These are phyloP conservation scores for Rhynchospora tenuis DNA, from an alignment of 176 grass and related monocot species.

Conservation along the genomic window DNA sequence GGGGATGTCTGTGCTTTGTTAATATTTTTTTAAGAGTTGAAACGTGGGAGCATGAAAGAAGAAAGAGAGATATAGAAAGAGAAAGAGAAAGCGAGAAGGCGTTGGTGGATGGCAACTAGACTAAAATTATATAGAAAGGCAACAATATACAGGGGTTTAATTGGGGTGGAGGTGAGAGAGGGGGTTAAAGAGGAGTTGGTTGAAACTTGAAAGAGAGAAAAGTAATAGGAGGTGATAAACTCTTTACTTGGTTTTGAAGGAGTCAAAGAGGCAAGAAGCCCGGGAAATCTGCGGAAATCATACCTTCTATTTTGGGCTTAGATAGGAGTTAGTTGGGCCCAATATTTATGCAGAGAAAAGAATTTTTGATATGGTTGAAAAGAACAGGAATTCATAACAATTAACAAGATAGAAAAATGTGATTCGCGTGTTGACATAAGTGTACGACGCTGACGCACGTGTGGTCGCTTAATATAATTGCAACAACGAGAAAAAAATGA, in stretches of 20 bases:
- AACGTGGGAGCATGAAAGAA: slow-evolving; percentile 20
- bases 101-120: slow-evolving; percentile 15
- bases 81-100: not conserved
- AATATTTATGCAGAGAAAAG: not conserved
- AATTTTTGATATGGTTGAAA: not conserved
- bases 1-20: slow-evolving; percentile 14
- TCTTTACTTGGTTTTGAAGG: slow-evolving; percentile 26
- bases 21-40: slow-evolving; percentile 8
- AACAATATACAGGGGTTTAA: not conserved
- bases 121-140: slow-evolving; percentile 19
- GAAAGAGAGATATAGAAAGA: not conserved
- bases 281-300: not conserved
- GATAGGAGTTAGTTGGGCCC: not conserved
- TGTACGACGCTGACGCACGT: not conserved
- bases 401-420: not conserved
- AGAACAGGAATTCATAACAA: not conserved
- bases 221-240: not conserved
- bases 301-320: not conserved
- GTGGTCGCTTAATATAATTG: not conserved
- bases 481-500: not conserved
- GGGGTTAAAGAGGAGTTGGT: not conserved
- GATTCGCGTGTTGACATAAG: not conserved
- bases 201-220: not conserved
- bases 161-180: not conserved
- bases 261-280: slow-evolving; percentile 11